Percentiles rank a stretch among this genome's conserved stretches.
phyloP scores from a whole-genome alignment of 768 basidiomycete species.

The Exsudoporus frostii region DNA sequence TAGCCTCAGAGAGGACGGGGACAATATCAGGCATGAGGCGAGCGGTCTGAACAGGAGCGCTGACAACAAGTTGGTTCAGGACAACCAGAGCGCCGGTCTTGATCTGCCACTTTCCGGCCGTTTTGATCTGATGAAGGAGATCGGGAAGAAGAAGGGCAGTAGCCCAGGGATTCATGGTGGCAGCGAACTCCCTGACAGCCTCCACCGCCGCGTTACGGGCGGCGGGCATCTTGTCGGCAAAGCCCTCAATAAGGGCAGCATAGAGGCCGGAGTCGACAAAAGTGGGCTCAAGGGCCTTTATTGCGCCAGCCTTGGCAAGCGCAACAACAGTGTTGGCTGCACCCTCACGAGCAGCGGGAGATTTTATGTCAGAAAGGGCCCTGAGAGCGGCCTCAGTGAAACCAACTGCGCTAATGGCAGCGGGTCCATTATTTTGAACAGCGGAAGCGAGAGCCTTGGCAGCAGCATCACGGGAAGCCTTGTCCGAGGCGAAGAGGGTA shows the following conservation, averaged over 20 bases:
- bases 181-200: constrained; percentile 73
- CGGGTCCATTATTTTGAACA: constrained; percentile 82
- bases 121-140: constrained; percentile 90
- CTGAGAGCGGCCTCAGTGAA: constrained; percentile 74
- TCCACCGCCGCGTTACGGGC: constrained; percentile 82
- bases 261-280: constrained; percentile 87
- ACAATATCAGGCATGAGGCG: constrained; percentile 93
- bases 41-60: constrained; percentile 79
- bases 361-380: constrained; percentile 95
- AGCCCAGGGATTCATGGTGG: constrained; percentile 87
- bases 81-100: constrained; percentile 84
- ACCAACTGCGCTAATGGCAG: constrained; percentile 64
- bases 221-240: constrained; percentile 92
- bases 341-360: constrained; percentile 85
- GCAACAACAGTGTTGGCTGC: constrained; percentile 69
- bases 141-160: constrained; percentile 77
- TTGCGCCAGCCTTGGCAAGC: constrained; percentile 66
- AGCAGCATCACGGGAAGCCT: constrained; percentile 72
- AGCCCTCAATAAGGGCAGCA: constrained; percentile 81
- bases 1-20: constrained; percentile 89
- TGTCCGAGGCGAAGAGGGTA: constrained; percentile 81
- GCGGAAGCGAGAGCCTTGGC: constrained; percentile 65
- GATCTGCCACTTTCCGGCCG: constrained; percentile 96
- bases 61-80: constrained; percentile 83
- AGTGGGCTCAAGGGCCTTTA: constrained; percentile 82